These are phyloP conservation scores for Rhytidiadelphus loreus DNA, from an alignment of 225 moss, liverwort and hornwort species.

Conservation along the genomic window DNA sequence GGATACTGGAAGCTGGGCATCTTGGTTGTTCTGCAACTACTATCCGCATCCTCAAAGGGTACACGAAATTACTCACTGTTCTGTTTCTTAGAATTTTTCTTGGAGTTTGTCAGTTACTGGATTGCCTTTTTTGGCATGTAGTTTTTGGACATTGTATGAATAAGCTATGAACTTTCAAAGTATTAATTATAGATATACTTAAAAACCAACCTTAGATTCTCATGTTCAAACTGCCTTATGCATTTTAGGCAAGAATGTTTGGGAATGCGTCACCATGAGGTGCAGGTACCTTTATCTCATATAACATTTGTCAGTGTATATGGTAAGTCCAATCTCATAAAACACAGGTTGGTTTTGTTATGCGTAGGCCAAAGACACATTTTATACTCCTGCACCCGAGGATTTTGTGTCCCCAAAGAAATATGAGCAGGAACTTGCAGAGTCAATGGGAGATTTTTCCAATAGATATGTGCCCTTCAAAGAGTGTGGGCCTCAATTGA, in stretches of 20 bases:
- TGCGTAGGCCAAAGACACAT: background rate
- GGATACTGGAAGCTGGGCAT: constrained; percentile 15
- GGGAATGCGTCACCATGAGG: too few species aligned
- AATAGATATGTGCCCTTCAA: background rate
- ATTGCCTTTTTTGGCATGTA: background rate
- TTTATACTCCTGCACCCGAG: constrained; percentile 4
- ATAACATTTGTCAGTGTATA: background rate
- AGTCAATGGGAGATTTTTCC: background rate
- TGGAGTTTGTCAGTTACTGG: background rate
- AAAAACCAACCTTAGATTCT: background rate
- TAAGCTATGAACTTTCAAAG: background rate
- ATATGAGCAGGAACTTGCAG: background rate
- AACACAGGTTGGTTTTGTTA: background rate
- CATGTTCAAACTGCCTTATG: background rate
- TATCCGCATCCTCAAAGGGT: background rate
- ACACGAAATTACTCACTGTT: background rate
- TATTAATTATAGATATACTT: background rate
- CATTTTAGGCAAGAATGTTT: background rate
- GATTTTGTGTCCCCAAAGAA: background rate
- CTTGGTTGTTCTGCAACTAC: constrained; percentile 26
- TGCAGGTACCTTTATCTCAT: background rate
- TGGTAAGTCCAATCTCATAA: background rate
- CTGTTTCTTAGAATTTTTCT: background rate
- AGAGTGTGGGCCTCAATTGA: constrained; percentile 2
- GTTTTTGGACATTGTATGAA: background rate